Base-by-base conservation (phyloP, 176 grass and related monocot species). In the Secale cereale region DNA sequence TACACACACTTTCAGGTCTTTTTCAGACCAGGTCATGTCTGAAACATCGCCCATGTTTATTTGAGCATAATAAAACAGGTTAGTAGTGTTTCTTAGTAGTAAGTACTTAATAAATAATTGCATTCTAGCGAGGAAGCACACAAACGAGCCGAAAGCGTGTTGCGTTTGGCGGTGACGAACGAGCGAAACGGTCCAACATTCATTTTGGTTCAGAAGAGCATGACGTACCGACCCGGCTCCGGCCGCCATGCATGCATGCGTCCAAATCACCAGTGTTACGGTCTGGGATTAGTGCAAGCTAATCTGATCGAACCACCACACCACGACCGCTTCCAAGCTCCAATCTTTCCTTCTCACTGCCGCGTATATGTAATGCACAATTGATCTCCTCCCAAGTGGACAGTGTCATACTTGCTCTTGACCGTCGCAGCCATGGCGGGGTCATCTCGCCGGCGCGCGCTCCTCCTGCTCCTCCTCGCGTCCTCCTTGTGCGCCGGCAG, bases 281-380 rank as follows among this genome's bases (percentile, higher is more conserved):
- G 0, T 6, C 48, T 52, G 46, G 45, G 45, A 5, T 48, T 48
- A 50, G 46, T 17, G 13, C 78, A 81, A n/a, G 23, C 28, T 67
- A 29, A 50, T 17, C 82, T 62, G 27, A 62, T 26, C 14, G 60
- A 46, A 54, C 23, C 66, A 27, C 5, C 10, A 10, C 15, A 6
- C 2, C 33, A 28, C 27, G 88, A 82, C 88, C 65, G 22, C 32
- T 74, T 86, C 88, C 52, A 57, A 31, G 33, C 14, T 85, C 87
- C 46, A 39, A 22, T 48, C 30, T 28, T 8, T 27, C 29, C 20
- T 37, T 32, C 32, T 13, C 67, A 2, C 40, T 36, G 36, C 61
- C n/a, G 30, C 30, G 30, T 31, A 31, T 31, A 31, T 31, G 30
- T 31, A 31, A 31, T 48, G 2, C 15, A 52, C 7, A 23, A 65